These are phyloP conservation scores for Collariella sp. DNA, from an alignment of 495 filamentous ascomycete genomes.

Conservation along the genomic window DNA sequence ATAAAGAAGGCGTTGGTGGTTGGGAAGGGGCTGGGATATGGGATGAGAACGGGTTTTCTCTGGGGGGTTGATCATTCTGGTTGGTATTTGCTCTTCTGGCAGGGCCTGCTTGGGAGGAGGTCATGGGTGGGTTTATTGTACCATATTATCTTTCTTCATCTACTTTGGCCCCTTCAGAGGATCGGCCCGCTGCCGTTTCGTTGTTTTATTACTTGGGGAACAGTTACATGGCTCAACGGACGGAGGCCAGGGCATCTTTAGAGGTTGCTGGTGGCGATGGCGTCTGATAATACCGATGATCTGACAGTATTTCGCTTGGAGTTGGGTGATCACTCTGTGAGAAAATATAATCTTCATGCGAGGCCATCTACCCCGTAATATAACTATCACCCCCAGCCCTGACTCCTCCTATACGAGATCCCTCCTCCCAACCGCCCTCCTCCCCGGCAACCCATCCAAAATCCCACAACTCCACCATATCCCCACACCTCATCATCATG, in stretches of 20 bases:
- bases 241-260: too few species aligned
- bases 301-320: too few species aligned
- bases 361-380: too few species aligned
- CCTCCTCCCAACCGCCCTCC: neutral
- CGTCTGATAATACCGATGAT: too few species aligned
- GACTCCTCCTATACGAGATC: neutral
- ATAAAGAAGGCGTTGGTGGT: too few species aligned
- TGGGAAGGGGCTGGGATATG: too few species aligned
- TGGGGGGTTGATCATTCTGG: neutral
- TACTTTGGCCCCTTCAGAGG: neutral
- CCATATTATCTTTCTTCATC: neutral
- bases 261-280: too few species aligned
- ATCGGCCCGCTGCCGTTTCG: neutral
- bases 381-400: too few species aligned
- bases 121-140: neutral
- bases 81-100: neutral
- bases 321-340: too few species aligned
- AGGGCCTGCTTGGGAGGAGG: neutral
- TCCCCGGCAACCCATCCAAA: conserved; percentile 45
- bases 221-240: too few species aligned
- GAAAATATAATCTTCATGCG: too few species aligned
- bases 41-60: neutral
- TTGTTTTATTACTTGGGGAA: neutral
- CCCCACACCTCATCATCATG: conserved; percentile 40
- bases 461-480: conserved; percentile 52